phyloP scores from a whole-genome alignment of 257 asterid genomes.

The Hygrophila difformis region DNA sequence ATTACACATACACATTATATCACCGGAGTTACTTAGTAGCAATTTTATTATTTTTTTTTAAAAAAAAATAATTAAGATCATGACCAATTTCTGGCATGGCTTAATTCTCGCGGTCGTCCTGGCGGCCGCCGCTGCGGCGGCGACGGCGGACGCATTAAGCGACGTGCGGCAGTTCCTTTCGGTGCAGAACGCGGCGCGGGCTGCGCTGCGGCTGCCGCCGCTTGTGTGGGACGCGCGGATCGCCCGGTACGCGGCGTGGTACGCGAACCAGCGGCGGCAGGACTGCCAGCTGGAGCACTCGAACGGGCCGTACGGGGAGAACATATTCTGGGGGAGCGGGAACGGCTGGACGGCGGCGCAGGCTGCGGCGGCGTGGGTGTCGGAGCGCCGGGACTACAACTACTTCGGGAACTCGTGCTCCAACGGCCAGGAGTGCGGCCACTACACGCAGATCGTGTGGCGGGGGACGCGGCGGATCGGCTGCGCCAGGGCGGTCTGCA shows the following conservation, averaged over 20 bases:
- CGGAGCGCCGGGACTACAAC: conserved; percentile 27
- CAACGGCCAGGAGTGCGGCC: conserved; percentile 37
- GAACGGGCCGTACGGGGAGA: conserved; percentile 38
- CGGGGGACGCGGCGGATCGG: conserved; percentile 27
- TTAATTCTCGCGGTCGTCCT: conserved; percentile 10
- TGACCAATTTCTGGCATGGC: conserved; percentile 3
- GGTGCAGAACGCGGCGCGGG: conserved; percentile 34
- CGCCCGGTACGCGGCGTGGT: conserved; percentile 23
- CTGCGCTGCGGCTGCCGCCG: conserved; percentile 20
- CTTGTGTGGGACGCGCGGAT: conserved; percentile 29
- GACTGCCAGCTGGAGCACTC: conserved; percentile 43
- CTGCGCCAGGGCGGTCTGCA: conserved; percentile 32
- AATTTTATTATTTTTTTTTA: no score
- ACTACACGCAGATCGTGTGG: conserved; percentile 49
- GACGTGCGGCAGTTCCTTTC: background rate
- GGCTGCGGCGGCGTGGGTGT: conserved; percentile 38
- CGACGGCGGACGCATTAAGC: conserved; percentile 8
- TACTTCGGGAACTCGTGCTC: conserved; percentile 32
- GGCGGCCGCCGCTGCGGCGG: conserved; percentile 2
- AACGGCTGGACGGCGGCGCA: conserved; percentile 31
- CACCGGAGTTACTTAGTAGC: no score
- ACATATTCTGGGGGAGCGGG: conserved; percentile 48
- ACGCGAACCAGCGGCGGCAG: conserved; percentile 26
- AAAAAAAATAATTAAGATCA: no score
- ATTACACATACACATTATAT: no score